phyloP scores from a whole-genome alignment of 1,139 yeast genomes.

The Scheffersomyces quercinus region DNA sequence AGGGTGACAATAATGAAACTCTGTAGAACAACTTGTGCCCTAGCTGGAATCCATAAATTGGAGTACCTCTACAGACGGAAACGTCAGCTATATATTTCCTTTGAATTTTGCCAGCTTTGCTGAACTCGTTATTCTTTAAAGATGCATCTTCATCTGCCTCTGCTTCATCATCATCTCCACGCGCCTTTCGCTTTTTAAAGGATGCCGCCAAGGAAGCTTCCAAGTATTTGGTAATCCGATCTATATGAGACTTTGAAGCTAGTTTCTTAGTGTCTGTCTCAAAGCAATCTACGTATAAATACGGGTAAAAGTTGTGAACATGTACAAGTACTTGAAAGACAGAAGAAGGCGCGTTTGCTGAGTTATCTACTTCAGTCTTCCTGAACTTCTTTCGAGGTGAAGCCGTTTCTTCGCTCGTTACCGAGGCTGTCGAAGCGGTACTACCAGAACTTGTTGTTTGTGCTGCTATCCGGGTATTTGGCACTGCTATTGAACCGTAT shows the following conservation, averaged over 20 bases:
- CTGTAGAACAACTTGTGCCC: constrained; percentile 68
- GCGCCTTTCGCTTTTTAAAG: constrained; percentile 11
- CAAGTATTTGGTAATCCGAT: constrained; percentile 26
- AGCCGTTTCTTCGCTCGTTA: neutral
- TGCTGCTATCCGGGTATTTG: constrained; percentile 1
- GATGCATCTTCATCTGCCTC: constrained; percentile 6
- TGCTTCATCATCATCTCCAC: constrained; percentile 7
- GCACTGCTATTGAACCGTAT: constrained; percentile 51
- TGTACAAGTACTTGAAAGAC: constrained; percentile 49
- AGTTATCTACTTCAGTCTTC: constrained; percentile 1
- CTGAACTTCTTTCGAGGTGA: constrained; percentile 1
- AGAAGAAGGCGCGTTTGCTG: neutral
- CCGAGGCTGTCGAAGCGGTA: constrained; percentile 7
- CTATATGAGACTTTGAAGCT: neutral
- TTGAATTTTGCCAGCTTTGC: constrained; percentile 12
- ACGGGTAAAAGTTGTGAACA: constrained; percentile 84
- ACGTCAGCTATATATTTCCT: constrained; percentile 63
- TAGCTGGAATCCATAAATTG: constrained; percentile 80
- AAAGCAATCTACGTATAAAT: constrained; percentile 60
- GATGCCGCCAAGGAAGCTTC: constrained; percentile 21
- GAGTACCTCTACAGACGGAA: constrained; percentile 66
- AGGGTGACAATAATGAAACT: constrained; percentile 66
- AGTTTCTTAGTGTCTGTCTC: constrained; percentile 12
- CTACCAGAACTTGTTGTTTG: too few relatives aligned
- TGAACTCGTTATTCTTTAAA: too few relatives aligned